Evolutionary conservation across 1,284 basidiomycete genomes (phyloP).

Genomic region (Athelia psychrophila): DNA sequence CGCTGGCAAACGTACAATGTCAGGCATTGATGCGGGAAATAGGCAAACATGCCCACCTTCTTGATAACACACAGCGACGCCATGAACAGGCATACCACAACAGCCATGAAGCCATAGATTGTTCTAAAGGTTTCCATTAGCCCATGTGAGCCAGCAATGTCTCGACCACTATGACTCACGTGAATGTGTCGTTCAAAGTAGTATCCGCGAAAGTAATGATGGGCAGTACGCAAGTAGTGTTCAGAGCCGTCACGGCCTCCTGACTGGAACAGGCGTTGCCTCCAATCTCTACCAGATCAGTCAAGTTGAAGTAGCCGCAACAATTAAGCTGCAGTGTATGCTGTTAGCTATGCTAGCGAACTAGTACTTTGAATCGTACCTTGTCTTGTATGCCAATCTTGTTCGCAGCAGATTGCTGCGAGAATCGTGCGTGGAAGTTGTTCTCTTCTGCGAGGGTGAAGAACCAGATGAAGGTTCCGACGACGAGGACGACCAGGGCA

Average conservation of each 20-base stretch:
- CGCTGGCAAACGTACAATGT: conserved; percentile 42
- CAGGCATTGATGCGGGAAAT: conserved; percentile 2
- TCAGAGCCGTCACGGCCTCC: conserved; percentile 44
- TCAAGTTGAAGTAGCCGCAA: conserved; percentile 78
- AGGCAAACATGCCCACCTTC: conserved; percentile 43
- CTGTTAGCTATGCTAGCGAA: conserved; percentile 1
- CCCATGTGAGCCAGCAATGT: conserved; percentile 4
- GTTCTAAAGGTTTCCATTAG: conserved; percentile 9
- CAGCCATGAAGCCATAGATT: conserved; percentile 82
- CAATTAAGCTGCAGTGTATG: conserved; percentile 55
- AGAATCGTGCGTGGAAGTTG: conserved; percentile 62
- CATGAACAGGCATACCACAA: conserved; percentile 70
- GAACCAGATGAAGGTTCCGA: conserved; percentile 77
- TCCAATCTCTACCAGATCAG: conserved; percentile 55
- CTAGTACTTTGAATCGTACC: conserved; percentile 36
- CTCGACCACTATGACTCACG: conserved; percentile 55
- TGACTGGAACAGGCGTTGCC: conserved; percentile 60
- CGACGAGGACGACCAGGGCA: conserved; percentile 50
- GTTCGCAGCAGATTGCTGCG: conserved; percentile 38
- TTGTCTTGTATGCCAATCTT: conserved; percentile 68
- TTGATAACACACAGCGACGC: conserved; percentile 83
- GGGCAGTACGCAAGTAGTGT: conserved; percentile 58
- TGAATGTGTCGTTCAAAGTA: conserved; percentile 78
- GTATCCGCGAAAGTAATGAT: conserved; percentile 65
- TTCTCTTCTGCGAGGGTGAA: conserved; percentile 68